Base-by-base conservation (phyloP, 495 filamentous ascomycete genomes). In the Aspergillus avenaceus region DNA sequence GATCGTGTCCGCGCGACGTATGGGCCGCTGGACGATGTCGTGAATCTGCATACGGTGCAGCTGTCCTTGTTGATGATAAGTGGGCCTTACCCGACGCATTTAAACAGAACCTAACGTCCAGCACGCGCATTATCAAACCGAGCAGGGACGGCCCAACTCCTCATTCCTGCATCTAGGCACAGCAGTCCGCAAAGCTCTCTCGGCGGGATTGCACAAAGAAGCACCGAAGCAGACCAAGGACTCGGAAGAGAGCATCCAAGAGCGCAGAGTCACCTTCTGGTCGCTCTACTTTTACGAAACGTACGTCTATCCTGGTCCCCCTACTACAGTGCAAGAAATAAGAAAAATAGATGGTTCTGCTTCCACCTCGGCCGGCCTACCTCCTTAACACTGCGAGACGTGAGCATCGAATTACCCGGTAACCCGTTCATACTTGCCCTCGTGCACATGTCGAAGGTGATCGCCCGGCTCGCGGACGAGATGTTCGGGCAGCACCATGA, bases 61-160 rank as follows among this genome's bases (percentile, higher is more conserved):
- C 55, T 76, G 0, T 64, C 69, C 2, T 41, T 73, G 16, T 53
- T 75, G 12, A 70, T 76, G 69, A 75, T 75, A 71, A 66, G 72
- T 73, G 0, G n/a, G n/a, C n/a, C n/a, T n/a, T n/a, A n/a, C n/a
- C n/a, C n/a, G n/a, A n/a, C n/a, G n/a, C n/a, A n/a, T n/a, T n/a
- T n/a, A n/a, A n/a, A n/a, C n/a, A 13, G 13, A n/a, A 4, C 8
- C 23, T 49, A 19, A 40, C 46, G 18, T 8, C 21, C 1, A 49
- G 43, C 51, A 74, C 68, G 67, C 65, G 22, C 67, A 69, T 41
- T 76, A 61, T 45, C 71, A 74, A 32, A 70, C 61, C 27, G 71
- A 76, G 48, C 63, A 67, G 49, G 73, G 69, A 13, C 53, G 71
- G 1, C 73, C 73, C 1, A 74, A 76, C 45, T 71, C 71, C 4